Evolutionary conservation across 1,284 basidiomycete species (phyloP).

Genomic region (Mycena sp.): DNA sequence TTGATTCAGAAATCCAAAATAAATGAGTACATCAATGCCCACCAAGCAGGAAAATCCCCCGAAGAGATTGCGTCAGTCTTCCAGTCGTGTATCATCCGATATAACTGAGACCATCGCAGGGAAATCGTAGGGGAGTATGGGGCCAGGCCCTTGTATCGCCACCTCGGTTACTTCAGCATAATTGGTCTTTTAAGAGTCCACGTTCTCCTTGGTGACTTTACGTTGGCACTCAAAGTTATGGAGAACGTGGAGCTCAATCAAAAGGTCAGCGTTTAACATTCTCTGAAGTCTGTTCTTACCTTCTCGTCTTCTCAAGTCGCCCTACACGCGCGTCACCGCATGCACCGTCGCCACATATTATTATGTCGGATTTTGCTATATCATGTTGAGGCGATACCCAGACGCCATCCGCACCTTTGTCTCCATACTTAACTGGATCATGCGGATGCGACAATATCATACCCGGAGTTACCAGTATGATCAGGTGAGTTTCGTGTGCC

Average conservation of each 20-base stretch:
- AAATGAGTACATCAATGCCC: conserved; percentile 91
- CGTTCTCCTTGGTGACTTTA: conserved; percentile 96
- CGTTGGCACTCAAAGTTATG: conserved; percentile 94
- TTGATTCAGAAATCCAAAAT: conserved; percentile 97
- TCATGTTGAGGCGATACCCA: conserved; percentile 93
- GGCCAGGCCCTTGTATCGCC: conserved; percentile 88
- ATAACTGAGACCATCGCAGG: conserved; percentile 48
- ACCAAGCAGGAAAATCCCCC: conserved; percentile 79
- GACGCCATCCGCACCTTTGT: conserved; percentile 96
- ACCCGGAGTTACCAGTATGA: conserved; percentile 97
- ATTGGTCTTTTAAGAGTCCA: conserved; percentile 96
- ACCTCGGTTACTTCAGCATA: conserved; percentile 98
- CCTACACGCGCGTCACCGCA: conserved; percentile 91
- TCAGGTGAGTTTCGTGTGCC: conserved; percentile 60
- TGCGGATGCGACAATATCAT: conserved; percentile 94
- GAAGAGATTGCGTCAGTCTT: conserved; percentile 83
- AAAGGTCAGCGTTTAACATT: conserved; percentile 58
- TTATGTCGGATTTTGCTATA: conserved; percentile 96
- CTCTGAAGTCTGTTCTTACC: neutral
- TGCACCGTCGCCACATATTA: conserved; percentile 96
- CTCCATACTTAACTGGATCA: conserved; percentile 92
- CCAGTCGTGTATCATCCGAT: neutral
- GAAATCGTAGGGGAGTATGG: conserved; percentile 95
- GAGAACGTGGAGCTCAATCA: conserved; percentile 92
- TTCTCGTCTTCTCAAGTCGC: conserved; percentile 55